Conservation (phyloP, 2,329 filamentous ascomycete genomes). For the Mollisiaceae sp. region DNA sequence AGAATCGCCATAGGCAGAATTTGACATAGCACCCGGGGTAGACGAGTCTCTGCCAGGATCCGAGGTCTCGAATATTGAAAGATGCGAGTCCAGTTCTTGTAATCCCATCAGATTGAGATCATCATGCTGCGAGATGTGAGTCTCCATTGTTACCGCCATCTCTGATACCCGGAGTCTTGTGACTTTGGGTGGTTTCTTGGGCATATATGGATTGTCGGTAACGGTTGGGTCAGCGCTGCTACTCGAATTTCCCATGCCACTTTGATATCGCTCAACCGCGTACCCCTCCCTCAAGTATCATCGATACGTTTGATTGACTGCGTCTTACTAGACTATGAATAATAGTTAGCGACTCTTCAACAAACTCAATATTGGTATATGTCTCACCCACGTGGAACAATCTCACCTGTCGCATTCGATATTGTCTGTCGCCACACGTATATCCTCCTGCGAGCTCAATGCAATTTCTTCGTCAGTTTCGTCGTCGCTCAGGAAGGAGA, state of each 20-base stretch:
- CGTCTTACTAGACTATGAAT: slow-evolving; percentile 28
- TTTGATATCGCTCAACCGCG: slow-evolving; percentile 36
- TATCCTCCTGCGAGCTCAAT: slow-evolving; percentile 27
- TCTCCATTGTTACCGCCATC: slow-evolving; percentile 45
- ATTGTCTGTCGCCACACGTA: slow-evolving; percentile 31
- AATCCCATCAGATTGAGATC: slow-evolving; percentile 45
- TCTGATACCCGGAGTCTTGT: slow-evolving; percentile 43
- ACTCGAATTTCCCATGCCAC: slow-evolving; percentile 38
- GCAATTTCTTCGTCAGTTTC: slow-evolving; percentile 20
- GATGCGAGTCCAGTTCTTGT: slow-evolving; percentile 45
- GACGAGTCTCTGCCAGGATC: slow-evolving; percentile 37
- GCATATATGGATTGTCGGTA: slow-evolving; percentile 40
- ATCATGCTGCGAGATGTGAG: slow-evolving; percentile 43
- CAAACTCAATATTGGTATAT: slow-evolving; percentile 34
- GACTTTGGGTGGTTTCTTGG: slow-evolving; percentile 41
- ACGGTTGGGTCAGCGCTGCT: slow-evolving; percentile 36
- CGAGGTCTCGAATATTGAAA: slow-evolving; percentile 43
- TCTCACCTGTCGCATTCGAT: slow-evolving; percentile 42
- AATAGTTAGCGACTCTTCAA: slow-evolving; percentile 33
- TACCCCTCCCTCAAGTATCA: slow-evolving; percentile 33
- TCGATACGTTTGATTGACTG: slow-evolving; percentile 26
- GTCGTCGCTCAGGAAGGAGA: slow-evolving; percentile 25
- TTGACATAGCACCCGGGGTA: slow-evolving; percentile 39
- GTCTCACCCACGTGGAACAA: slow-evolving; percentile 41
- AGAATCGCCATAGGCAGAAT: slow-evolving; percentile 35